A percentile compares a stretch with the other conserved stretches of the same genome.
Evolutionary conservation across 371 early-diverging fungal genomes (phyloP).

Genomic region (Mortierella sp.): DNA sequence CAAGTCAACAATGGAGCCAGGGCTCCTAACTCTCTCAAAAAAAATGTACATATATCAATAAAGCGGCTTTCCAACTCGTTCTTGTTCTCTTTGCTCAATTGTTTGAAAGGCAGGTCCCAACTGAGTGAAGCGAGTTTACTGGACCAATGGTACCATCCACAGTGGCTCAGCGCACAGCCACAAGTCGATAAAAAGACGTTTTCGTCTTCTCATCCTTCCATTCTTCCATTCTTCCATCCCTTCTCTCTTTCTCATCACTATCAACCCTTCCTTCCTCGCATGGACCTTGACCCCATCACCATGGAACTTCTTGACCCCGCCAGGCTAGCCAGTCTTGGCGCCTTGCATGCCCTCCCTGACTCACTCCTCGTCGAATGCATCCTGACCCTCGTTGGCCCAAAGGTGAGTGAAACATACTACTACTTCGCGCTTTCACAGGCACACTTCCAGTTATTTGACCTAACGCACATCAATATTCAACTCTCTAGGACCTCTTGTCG

Average conservation of each 20-base stretch:
- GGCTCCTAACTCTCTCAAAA: conserved; percentile 16
- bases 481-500: conserved; percentile 31
- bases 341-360: conserved; percentile 21
- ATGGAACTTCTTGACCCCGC: background rate
- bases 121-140: background rate
- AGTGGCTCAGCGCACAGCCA: conserved; percentile 13
- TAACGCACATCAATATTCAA: background rate
- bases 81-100: background rate
- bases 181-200: conserved; percentile 2
- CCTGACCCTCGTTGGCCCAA: conserved; percentile 21
- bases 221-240: conserved; percentile 6
- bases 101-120: too few relatives aligned
- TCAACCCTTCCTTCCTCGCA: background rate
- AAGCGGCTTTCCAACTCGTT: background rate
- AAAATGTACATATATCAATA: conserved; percentile 10
- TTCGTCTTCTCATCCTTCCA: background rate
- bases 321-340: conserved; percentile 27
- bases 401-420: conserved; percentile 7
- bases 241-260: background rate
- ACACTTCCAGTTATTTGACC: too few relatives aligned
- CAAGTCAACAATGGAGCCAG: conserved; percentile 43
- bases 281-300: background rate
- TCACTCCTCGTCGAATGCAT: conserved; percentile 19
- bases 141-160: background rate
- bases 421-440: background rate